A percentile compares a stretch with the other conserved stretches of the same genome.
These are phyloP conservation scores for Samsoniella hepiali DNA, from an alignment of 2,329 filamentous ascomycete genomes.

Conservation along the genomic window DNA sequence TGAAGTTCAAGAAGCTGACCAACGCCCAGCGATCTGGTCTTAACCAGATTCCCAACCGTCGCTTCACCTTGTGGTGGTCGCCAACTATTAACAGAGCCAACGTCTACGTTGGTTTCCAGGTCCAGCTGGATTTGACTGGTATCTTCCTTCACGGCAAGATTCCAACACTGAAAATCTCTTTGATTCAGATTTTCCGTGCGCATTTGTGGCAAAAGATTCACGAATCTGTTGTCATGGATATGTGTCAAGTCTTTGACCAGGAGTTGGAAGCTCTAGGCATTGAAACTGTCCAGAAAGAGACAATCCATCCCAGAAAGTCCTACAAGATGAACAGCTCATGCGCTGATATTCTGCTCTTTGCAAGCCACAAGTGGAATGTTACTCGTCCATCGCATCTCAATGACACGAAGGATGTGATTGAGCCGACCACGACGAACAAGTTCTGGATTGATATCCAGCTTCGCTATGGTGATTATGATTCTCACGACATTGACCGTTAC, in stretches of 20 bases:
- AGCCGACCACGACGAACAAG: slow-evolving; percentile 93
- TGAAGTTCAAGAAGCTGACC: slow-evolving; percentile 99
- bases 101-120: slow-evolving; percentile 98
- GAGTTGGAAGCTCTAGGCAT: slow-evolving; percentile 94
- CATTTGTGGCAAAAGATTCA: slow-evolving; percentile 99
- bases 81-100: slow-evolving; percentile 92
- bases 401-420: slow-evolving; percentile 94
- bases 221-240: slow-evolving; percentile 96
- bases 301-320: slow-evolving; percentile 96
- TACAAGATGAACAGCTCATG: slow-evolving; percentile 99
- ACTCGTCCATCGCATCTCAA: slow-evolving; percentile 89
- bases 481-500: slow-evolving; percentile 97
- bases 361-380: slow-evolving; percentile 98
- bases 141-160: slow-evolving; percentile 99
- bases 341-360: slow-evolving; percentile 93
- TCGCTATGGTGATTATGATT: slow-evolving; percentile 96
- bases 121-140: slow-evolving; percentile 93
- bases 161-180: slow-evolving; percentile 92
- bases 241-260: slow-evolving; percentile 97
- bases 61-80: slow-evolving; percentile 98
- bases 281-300: slow-evolving; percentile 97
- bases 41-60: slow-evolving; percentile 97
- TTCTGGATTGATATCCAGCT: slow-evolving; percentile 99
- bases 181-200: slow-evolving; percentile 98
- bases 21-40: slow-evolving; percentile 96